Conservation (phyloP, 2,329 filamentous ascomycete species). For the Exophiala dermatitidis region DNA sequence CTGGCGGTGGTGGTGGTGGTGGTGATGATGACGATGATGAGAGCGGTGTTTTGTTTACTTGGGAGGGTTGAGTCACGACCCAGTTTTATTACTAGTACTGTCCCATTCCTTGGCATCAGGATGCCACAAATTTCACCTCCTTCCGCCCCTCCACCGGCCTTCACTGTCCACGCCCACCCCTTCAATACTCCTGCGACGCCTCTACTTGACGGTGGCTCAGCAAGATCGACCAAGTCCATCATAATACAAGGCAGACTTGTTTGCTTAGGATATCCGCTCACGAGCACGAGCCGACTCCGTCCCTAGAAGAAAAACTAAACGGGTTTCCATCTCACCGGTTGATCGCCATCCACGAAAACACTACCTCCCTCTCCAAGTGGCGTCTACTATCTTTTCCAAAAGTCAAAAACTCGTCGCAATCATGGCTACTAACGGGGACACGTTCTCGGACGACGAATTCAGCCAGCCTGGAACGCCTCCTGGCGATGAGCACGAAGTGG, state of each 20-base stretch:
- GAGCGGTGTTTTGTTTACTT: neutral
- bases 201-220: neutral
- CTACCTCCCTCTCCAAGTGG: neutral
- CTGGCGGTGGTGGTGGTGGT: neutral
- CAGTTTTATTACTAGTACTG: no score
- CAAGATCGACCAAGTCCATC: neutral
- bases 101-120: neutral
- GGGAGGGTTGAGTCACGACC: no score
- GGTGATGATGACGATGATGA: neutral
- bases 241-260: no score
- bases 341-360: no score
- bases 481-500: slow-evolving; percentile 43
- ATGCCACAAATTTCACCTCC: neutral
- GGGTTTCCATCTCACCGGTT: no score
- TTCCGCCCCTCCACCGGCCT: neutral
- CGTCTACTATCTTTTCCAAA: neutral
- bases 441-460: slow-evolving; percentile 39
- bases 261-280: no score
- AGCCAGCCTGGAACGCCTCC: slow-evolving; percentile 50
- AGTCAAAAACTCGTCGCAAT: slow-evolving; percentile 10
- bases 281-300: no score
- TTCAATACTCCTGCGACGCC: neutral
- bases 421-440: slow-evolving; percentile 33
- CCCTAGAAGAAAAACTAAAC: no score
- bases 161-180: neutral